phyloP scores from a whole-genome alignment of 331 rosid species.

The Quercus tomentella region DNA sequence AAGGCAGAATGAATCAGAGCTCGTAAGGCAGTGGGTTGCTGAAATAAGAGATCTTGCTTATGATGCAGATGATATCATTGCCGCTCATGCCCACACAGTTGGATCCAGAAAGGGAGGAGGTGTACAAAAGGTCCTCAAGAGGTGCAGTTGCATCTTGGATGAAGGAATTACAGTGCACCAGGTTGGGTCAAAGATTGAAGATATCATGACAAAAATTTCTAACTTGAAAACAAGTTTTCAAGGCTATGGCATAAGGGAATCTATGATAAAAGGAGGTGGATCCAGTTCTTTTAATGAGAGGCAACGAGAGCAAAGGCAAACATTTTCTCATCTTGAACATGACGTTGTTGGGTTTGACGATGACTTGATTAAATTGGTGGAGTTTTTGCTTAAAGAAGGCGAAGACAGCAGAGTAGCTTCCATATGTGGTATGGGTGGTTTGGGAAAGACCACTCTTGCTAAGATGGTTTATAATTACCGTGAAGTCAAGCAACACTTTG shows the following conservation, averaged over 20 bases:
- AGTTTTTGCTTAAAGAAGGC: no score
- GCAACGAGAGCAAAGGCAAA: no score
- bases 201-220: slow-evolving; percentile 12
- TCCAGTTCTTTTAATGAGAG: not conserved
- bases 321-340: not conserved
- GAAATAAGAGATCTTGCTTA: slow-evolving; percentile 47
- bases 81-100: no score
- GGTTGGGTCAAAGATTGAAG: slow-evolving; percentile 24
- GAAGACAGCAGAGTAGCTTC: not conserved
- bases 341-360: not conserved
- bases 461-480: no score
- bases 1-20: slow-evolving; percentile 23
- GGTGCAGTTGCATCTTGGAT: slow-evolving; percentile 10
- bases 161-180: slow-evolving; percentile 3
- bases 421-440: not conserved
- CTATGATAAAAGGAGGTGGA: not conserved
- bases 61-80: slow-evolving; percentile 44
- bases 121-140: slow-evolving; percentile 19
- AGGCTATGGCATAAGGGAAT: not conserved
- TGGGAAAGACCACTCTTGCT: no score
- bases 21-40: no score
- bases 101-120: slow-evolving; percentile 9
- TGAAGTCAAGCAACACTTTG: no score
- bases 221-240: not conserved
- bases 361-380: no score